Base-by-base conservation (phyloP, 495 filamentous ascomycete species). In the Daldinia bambusicola region DNA sequence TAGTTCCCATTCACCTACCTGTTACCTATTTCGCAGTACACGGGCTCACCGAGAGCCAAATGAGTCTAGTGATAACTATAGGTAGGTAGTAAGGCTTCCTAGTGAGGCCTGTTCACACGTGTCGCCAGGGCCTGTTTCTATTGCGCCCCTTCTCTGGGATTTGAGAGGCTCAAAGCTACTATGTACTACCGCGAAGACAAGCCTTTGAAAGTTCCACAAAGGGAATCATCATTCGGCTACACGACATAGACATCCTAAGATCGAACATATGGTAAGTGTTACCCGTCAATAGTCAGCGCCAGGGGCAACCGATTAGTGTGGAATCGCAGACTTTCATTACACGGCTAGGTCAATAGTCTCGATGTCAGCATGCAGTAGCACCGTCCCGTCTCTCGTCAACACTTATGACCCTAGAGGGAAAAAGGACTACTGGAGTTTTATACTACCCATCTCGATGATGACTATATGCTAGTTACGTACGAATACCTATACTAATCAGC, bases 301-400 rank as follows among this genome's bases (percentile, higher is more conserved):
- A 69, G 70, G 63, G 48, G 65, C 50, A 6, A 41, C 50, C 50
- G 45, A 66, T 60, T 63, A 64, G 50, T 61, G 43, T 38, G 63
- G 63, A 64, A 68, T 53, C 55, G 37, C 40, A 45, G 37, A 40
- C 20, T 61, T 32, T 45, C 32, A 69, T 69, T 56, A 69, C 70
- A 65, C 61, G 57, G 37, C 13, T 56, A 18, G 45, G 55, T 14
- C 70, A 69, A 72, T 72, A 69, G 70, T 72, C 37, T 64, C 60
- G 38, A 20, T 56, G 55, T 60, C 69, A 64, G 64, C 60, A 30
- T 40, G 41, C 37, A 52, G 55, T 68, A 61, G 26, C 57, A 72
- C 61, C 40, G 16, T 58, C 70, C 61, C 56, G 43, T 50, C 56
- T 59, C 60, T 59, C 55, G 61, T 56, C 53, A 62, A 65, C 26